Base-by-base conservation (phyloP, 768 basidiomycete genomes). In the Boletellus ananas region DNA sequence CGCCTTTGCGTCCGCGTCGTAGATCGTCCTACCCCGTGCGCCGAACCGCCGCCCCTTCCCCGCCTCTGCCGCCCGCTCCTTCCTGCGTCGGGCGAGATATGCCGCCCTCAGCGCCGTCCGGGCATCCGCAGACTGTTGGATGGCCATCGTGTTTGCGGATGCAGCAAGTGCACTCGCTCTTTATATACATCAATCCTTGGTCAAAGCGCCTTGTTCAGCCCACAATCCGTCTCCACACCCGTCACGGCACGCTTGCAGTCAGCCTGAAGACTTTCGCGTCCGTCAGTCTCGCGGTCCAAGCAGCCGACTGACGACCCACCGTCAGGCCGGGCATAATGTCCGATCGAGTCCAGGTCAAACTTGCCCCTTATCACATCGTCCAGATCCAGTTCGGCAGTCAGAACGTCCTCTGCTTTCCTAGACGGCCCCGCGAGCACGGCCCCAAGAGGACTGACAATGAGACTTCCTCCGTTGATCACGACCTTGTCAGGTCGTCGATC, bases 241-340 rank as follows among this genome's bases (percentile, higher is more conserved):
- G 8, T 29, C 29, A 29, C 29, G 29, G 5, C 29, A 9, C 10
- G 25, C 29, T 18, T 17, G 44, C 39, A 20, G 50, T 59, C 43
- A 70, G 45, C 43, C 52, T 66, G 46, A 69, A 70, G 14, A 68
- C 67, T 68, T 23, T n/a, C 20, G n/a, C 29, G 23, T 25, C 17
- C 17, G 38, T 55, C 43, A 65, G 55, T 43, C 37, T 4, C 9
- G 29, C 11, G n/a, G 33, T 31, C 50, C 42, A 45, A 12, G n/a
- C 1, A 39, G 21, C 16, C 12, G 31, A 34, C 39, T 11, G 31
- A 27, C 27, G 21, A 61, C 79, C 47, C 58, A 83, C 81, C 61
- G 62, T 83, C 82, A 18, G 75, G 70, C 48, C 84, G 62, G 1
- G 80, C 75, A 60, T 85, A 85, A 61, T 84, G 82, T 1, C 84